A percentile compares a stretch with the other conserved stretches of the same genome.
phyloP scores from a whole-genome alignment of 2,329 filamentous ascomycete genomes.

The Colletotrichum chlorophyti region DNA sequence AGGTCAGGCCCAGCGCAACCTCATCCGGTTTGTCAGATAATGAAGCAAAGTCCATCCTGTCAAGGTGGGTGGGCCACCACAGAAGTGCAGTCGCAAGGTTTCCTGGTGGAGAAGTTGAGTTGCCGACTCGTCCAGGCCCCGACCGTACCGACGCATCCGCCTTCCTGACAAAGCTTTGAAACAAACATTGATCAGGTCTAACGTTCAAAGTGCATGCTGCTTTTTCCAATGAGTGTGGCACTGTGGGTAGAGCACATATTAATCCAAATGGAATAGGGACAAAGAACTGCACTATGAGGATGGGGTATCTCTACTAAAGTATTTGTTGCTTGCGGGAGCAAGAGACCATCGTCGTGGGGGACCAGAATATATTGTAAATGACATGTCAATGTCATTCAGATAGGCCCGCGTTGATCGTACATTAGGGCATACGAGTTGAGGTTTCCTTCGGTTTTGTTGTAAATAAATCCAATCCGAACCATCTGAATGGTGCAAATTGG shows the following conservation, averaged over 20 bases:
- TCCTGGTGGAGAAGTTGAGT: background rate
- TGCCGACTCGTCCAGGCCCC: conserved; percentile 13
- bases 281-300: too few species aligned
- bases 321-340: background rate
- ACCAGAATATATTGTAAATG: background rate
- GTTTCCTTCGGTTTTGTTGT: too few species aligned
- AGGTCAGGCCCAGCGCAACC: background rate
- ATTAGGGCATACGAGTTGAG: too few species aligned
- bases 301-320: too few species aligned
- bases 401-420: too few species aligned
- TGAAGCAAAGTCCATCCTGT: background rate
- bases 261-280: too few species aligned
- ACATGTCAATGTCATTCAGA: conserved; percentile 14
- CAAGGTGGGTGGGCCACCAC: conserved; percentile 3
- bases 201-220: too few species aligned
- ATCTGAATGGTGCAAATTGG: too few species aligned
- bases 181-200: background rate
- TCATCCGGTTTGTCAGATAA: background rate
- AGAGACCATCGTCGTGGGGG: background rate
- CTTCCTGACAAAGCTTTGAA: background rate
- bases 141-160: conserved; percentile 11
- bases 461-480: too few species aligned
- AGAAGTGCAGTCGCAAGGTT: background rate
- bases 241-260: too few species aligned
- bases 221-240: background rate